These are phyloP conservation scores for Cryptosporidium sp. DNA, from an alignment of 169 alveolate species.

Conservation along the genomic window DNA sequence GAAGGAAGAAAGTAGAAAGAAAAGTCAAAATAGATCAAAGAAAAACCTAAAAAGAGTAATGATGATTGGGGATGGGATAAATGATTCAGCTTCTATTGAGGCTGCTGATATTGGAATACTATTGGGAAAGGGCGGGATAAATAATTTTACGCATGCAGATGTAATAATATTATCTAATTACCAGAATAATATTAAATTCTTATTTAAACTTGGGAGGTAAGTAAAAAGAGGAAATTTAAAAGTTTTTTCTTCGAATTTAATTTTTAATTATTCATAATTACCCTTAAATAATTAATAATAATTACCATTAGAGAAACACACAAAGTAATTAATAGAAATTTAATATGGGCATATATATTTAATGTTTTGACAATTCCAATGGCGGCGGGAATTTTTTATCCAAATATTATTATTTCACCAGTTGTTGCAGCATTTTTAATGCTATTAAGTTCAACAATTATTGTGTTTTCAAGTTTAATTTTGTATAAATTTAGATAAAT, in stretches of 20 bases:
- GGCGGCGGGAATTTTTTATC: slow-evolving; percentile 73
- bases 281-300: neutral
- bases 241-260: neutral
- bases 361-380: slow-evolving; percentile 52
- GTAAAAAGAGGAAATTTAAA: neutral
- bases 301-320: slow-evolving; percentile 34
- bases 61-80: slow-evolving; percentile 74
- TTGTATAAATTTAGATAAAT: slow-evolving; percentile 26
- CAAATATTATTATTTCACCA: slow-evolving; percentile 47
- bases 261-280: neutral
- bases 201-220: slow-evolving; percentile 61
- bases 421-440: slow-evolving; percentile 64
- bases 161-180: slow-evolving; percentile 57
- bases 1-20: neutral
- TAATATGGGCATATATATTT: slow-evolving; percentile 63
- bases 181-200: slow-evolving; percentile 23
- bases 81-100: slow-evolving; percentile 65
- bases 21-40: neutral
- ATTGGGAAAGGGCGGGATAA: slow-evolving; percentile 63
- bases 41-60: slow-evolving; percentile 41
- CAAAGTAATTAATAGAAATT: slow-evolving; percentile 53
- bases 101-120: slow-evolving; percentile 71
- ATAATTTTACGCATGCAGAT: slow-evolving; percentile 67
- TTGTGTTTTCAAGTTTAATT: slow-evolving; percentile 52
- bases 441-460: slow-evolving; percentile 44